Percentiles rank a stretch among this genome's conserved stretches.
Evolutionary conservation across 176 grass and related monocot species (phyloP).

Genomic region (Musa acuminata): DNA sequence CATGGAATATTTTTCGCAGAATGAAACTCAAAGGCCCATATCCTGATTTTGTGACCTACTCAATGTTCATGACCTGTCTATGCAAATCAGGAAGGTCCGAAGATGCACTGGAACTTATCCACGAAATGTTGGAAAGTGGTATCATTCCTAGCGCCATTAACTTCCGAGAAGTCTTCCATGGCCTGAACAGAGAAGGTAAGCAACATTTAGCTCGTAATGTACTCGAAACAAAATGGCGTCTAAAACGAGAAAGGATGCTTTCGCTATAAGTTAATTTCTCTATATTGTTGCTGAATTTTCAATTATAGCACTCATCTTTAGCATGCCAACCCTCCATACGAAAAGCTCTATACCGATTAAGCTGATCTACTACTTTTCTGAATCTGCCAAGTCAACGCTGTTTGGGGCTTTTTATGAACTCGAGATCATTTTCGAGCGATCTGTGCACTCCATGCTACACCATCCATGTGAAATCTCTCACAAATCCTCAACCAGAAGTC

Average conservation of each 20-base stretch:
- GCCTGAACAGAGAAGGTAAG: conserved; percentile 77
- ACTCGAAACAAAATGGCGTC: conserved; percentile 54
- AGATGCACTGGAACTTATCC: conserved; percentile 45
- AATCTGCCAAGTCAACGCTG: no score
- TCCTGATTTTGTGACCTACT: conserved; percentile 78
- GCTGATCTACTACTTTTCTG: no score
- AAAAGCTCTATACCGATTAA: no score
- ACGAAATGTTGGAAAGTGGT: conserved; percentile 52
- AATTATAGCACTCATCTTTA: neutral
- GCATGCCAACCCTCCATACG: no score
- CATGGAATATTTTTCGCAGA: conserved; percentile 48
- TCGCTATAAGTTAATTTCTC: conserved; percentile 19
- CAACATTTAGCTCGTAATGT: conserved; percentile 46
- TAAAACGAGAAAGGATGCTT: conserved; percentile 54
- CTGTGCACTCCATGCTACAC: no score
- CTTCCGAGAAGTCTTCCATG: conserved; percentile 61
- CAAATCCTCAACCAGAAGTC: no score
- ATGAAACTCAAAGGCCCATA: conserved; percentile 78
- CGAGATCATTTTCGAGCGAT: no score
- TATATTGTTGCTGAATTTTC: neutral
- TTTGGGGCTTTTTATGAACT: no score
- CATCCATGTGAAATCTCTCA: no score
- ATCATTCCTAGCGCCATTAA: conserved; percentile 75
- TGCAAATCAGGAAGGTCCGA: conserved; percentile 67
- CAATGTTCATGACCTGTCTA: conserved; percentile 75